Base-by-base conservation (phyloP, 2,329 filamentous ascomycete genomes). In the Diplocarpon mali region DNA sequence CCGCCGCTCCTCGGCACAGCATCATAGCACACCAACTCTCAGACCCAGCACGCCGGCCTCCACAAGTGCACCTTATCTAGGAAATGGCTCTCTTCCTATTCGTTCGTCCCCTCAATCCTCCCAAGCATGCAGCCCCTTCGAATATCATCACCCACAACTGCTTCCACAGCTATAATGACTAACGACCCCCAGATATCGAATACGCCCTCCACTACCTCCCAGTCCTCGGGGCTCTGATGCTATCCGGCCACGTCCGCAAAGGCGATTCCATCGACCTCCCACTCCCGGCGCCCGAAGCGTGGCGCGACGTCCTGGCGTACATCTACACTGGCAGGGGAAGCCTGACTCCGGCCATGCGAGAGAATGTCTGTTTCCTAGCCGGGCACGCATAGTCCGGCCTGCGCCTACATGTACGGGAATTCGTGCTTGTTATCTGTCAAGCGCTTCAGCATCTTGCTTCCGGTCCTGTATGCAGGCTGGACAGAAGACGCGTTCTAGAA, bases 221-320 rank as follows among this genome's bases (percentile, higher is more conserved):
- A 2, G 67, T 74, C 0, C 60, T 80, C 5, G 73, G 70, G 0
- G 67, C 70, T 1, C 61, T 80, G 38, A 70, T 81, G 51, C 63
- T 72, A 29, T 77, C 73, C 0, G 68, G 71, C 4, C 65, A 72
- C 52, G 65, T 79, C 16, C 61, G 62, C 12, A 64, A 66, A 17
- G 70, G 73, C 24, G 76, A 79, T 53, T 63, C 65, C 2, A 65
- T 81, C 41, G 74, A 79, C 50, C 62, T 80, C 9, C 75, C 76
- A 0, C 51, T 81, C 44, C 76, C 76, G 1, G 65, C 71, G 45
- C 75, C 76, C 1, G 67, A 69, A 40, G 69, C 65, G 7, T 81
- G 76, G 76, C 55, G 59, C 2, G 68, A 73, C 43, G 78, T 75
- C 0, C 63, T 76, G n/a, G 62, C 64, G 3, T 72, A 74, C 53